Base-by-base conservation (phyloP, 805 yeast species). In the Isabelozyma gotoi region DNA sequence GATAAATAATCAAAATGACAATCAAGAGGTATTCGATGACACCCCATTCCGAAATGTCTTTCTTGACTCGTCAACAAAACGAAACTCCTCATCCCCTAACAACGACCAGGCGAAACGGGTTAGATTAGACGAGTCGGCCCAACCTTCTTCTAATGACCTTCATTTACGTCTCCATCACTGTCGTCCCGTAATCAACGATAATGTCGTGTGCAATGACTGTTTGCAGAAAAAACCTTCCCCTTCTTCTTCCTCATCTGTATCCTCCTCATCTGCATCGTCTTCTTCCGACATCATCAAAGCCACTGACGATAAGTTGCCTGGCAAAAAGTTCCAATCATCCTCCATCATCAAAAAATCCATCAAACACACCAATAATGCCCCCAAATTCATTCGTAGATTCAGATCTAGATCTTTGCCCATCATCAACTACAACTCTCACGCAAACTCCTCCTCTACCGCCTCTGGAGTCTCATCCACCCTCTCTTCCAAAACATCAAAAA, bases 381-480 rank as follows among this genome's bases (percentile, higher is more conserved):
- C 67, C 29, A 65, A 62, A 48, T 62, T 57, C 49, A 59, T 65
- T 35, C 57, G 71, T 31, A 55, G 67, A 36, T 68, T 63, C 52
- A 56, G 77, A 37, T 61, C 68, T 20, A 58, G 75, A 38, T 63
- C 71, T 7, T 60, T 71, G 43, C 77, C 77, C 42, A 71, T 71
- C 47, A 71, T 71, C 43, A 65, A 59, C 52, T 71, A 68, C 51
- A 46, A 36, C 55, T 50, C 46, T 32, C 39, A 45, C 33, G 40
- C 41, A 29, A 37, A 29, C 16, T 38, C 39, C 29, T 36, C 49
- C 34, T 31, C 39, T 39, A 20, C 37, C 18, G 38, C 17, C 15
- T 24, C 42, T 10, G 41, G 24, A 34, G 27, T 46, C 32, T 17
- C 50, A 27, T 45, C 48, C 32, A 15, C 49, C 44, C 42, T 34